Evolutionary conservation across 441 rosid genomes (phyloP).

Genomic region (Isatis lusitanica): DNA sequence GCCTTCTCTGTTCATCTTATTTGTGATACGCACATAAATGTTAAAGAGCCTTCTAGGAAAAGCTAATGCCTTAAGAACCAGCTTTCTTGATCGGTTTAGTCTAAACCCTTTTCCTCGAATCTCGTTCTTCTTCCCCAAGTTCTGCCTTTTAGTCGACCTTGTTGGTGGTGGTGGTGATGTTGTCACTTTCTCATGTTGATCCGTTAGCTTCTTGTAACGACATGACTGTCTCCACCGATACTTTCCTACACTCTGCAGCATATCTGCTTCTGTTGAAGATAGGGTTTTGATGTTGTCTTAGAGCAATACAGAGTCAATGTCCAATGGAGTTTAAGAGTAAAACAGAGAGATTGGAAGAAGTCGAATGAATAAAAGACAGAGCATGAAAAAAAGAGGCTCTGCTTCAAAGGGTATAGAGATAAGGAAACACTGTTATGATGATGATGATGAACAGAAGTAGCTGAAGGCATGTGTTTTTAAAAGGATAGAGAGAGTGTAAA

Average conservation of each 20-base stretch:
- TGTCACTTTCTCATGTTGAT: slow-evolving; percentile 3
- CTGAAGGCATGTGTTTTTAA: slow-evolving; percentile 15
- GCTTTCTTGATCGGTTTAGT: slow-evolving; percentile 34
- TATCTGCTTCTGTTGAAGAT: neutral
- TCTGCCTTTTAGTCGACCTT: slow-evolving; percentile 20
- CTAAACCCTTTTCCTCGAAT: slow-evolving; percentile 36
- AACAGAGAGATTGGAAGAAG: neutral
- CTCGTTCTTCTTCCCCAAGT: slow-evolving; percentile 33
- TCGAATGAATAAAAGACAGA: neutral
- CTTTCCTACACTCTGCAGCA: slow-evolving; percentile 17
- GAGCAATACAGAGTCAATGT: neutral
- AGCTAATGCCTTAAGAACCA: slow-evolving; percentile 34
- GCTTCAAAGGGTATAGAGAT: slow-evolving; percentile 7
- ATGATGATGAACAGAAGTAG: slow-evolving; percentile 12
- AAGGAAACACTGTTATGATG: slow-evolving; percentile 13
- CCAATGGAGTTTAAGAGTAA: neutral
- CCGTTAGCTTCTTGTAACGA: slow-evolving; percentile 30
- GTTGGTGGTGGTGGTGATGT: neutral
- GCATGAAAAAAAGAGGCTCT: neutral
- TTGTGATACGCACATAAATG: slow-evolving; percentile 37
- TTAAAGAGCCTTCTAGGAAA: slow-evolving; percentile 36
- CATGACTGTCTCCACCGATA: slow-evolving; percentile 25
- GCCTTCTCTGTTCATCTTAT: slow-evolving; percentile 49
- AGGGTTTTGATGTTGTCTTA: neutral
- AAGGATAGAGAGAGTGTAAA: slow-evolving; percentile 12